A percentile compares a stretch with the other conserved stretches of the same genome.
phyloP scores from a whole-genome alignment of 805 yeast genomes.

The Priceomyces carsonii region DNA sequence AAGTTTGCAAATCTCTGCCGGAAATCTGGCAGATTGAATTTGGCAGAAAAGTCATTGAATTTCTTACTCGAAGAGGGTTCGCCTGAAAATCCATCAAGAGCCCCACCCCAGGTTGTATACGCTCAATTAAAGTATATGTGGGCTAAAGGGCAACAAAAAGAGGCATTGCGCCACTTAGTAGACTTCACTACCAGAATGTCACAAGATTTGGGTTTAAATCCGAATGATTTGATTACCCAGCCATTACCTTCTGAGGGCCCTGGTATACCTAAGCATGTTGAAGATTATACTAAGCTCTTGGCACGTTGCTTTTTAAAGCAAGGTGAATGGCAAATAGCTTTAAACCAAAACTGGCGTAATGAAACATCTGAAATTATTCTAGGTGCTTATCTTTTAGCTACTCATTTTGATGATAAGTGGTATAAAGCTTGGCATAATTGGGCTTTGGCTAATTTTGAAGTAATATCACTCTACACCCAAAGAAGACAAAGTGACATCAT shows the following conservation, averaged over 20 bases:
- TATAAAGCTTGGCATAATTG: conserved; percentile 99
- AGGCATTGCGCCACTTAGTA: conserved; percentile 81
- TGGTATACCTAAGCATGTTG: conserved; percentile 72
- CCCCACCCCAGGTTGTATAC: conserved; percentile 96
- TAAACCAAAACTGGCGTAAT: conserved; percentile 77
- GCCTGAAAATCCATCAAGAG: conserved; percentile 64
- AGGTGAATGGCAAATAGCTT: conserved; percentile 95
- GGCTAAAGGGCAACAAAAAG: conserved; percentile 88
- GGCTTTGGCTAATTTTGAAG: conserved; percentile 98
- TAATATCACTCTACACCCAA: conserved; percentile 62
- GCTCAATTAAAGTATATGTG: conserved; percentile 96
- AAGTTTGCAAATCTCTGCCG: conserved; percentile 95
- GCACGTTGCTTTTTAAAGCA: conserved; percentile 96
- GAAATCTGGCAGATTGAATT: conserved; percentile 86
- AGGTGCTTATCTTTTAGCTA: conserved; percentile 90
- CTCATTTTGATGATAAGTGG: conserved; percentile 92
- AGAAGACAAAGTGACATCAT: conserved; percentile 24
- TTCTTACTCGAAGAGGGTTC: conserved; percentile 75
- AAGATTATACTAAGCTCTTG: conserved; percentile 77
- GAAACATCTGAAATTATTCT: conserved; percentile 78
- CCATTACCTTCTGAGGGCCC: conserved; percentile 76
- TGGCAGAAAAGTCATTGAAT: conserved; percentile 90
- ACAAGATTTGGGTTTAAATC: conserved; percentile 81
- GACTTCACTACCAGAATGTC: conserved; percentile 92
- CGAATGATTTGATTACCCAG: conserved; percentile 83